Evolutionary conservation across 78 protist species (phyloP).

Genomic region (Pirum gemmata): DNA sequence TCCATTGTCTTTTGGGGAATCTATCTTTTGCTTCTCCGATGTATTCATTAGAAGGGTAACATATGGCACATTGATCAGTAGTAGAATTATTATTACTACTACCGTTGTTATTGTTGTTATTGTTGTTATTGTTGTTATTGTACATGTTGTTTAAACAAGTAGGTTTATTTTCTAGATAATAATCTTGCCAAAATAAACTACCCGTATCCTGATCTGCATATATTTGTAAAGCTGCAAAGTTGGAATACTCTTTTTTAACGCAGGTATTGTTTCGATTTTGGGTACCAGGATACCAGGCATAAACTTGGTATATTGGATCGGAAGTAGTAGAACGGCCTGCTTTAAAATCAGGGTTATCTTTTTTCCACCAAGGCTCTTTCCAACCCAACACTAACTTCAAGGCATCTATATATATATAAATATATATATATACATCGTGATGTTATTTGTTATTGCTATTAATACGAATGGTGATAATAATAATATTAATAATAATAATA

Average conservation of each 20-base stretch:
- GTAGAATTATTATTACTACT: not conserved
- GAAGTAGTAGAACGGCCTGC: not conserved
- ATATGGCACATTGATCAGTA: not conserved
- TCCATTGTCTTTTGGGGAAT: not conserved
- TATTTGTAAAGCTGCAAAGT: not conserved
- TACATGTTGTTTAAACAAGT: no score
- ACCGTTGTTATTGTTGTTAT: slow-evolving; percentile 10
- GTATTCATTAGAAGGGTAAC: not conserved
- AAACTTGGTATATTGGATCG: not conserved
- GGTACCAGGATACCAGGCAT: slow-evolving; percentile 12
- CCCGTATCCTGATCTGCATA: not conserved
- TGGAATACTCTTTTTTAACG: not conserved
- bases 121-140: no score
- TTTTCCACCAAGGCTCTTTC: not conserved
- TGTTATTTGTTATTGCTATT: no score
- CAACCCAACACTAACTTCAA: not conserved
- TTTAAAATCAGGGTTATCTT: slow-evolving; percentile 9
- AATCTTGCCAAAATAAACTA: not conserved
- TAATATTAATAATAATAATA: no score
- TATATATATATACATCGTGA: no score
- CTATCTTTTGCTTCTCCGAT: not conserved
- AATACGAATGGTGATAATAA: no score
- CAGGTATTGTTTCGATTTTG: slow-evolving; percentile 4
- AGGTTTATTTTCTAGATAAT: no score
- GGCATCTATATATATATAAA: not conserved